phyloP scores from a whole-genome alignment of 305 asterid species.

The Rubia balearica region DNA sequence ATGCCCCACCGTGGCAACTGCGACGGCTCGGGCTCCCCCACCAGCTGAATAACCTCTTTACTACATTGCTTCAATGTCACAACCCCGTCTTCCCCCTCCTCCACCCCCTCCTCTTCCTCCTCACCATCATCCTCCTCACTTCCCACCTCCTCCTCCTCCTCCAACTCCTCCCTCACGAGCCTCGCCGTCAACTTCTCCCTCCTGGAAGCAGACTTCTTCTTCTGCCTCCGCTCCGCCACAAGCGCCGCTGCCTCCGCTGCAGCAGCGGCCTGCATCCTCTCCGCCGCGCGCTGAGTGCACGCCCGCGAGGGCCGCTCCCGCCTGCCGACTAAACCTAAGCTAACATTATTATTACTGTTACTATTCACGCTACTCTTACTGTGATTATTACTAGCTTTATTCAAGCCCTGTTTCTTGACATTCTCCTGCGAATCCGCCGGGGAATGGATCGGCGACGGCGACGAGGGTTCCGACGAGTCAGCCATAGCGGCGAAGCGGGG shows the following conservation, averaged over 20 bases:
- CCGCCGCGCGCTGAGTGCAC: constrained; percentile 88
- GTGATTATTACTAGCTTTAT: constrained; percentile 13
- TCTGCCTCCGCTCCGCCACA: constrained; percentile 47
- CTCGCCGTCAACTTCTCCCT: constrained; percentile 49
- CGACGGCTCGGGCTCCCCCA: constrained; percentile 74
- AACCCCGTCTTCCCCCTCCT: constrained; percentile 37
- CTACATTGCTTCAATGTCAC: constrained; percentile 43
- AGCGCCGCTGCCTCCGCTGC: constrained; percentile 64
- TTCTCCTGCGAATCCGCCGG: constrained; percentile 14
- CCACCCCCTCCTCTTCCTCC: constrained; percentile 38
- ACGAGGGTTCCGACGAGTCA: constrained; percentile 30
- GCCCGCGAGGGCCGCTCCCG: constrained; percentile 97
- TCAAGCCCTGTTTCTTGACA: constrained; percentile 18
- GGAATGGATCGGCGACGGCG: constrained; percentile 38
- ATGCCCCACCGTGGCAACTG: constrained; percentile 84
- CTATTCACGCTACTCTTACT: constrained; percentile 27
- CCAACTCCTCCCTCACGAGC: constrained; percentile 62
- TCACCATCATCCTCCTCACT: constrained; percentile 32
- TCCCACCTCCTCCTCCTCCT: constrained; percentile 29
- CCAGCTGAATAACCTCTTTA: constrained; percentile 55
- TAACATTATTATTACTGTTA: constrained; percentile 18
- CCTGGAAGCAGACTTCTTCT: constrained; percentile 45
- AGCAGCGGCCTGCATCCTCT: constrained; percentile 76
- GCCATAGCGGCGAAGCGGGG: constrained; percentile 31
- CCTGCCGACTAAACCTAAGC: constrained; percentile 27